These are phyloP conservation scores for Chlorella sorokiniana DNA, from an alignment of 139 green algal genomes.

Conservation along the genomic window DNA sequence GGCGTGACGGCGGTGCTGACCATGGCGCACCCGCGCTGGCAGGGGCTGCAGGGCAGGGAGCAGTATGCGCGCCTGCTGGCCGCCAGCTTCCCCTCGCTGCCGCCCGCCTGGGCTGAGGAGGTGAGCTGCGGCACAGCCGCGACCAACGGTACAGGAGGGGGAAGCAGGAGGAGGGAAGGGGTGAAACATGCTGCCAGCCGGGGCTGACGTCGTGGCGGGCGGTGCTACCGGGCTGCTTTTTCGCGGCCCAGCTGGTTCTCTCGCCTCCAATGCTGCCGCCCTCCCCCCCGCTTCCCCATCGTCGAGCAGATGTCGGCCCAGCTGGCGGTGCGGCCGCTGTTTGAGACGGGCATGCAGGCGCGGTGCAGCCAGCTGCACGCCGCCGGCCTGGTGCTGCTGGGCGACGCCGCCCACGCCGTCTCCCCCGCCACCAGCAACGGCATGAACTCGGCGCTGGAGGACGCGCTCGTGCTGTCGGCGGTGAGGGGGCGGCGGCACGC, in stretches of 20 bases:
- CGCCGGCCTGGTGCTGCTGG: constrained; percentile 4
- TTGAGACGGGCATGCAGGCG: constrained; percentile 20
- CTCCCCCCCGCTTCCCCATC: background rate
- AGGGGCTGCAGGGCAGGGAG: background rate
- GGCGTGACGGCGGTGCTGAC: constrained; percentile 9
- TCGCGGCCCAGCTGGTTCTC: background rate
- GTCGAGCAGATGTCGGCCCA: background rate
- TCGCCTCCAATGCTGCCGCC: background rate
- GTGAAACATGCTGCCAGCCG: background rate
- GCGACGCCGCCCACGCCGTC: constrained; percentile 7
- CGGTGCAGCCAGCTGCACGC: constrained; percentile 4
- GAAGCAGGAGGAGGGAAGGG: background rate
- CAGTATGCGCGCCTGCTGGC: background rate
- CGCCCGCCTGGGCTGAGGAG: background rate
- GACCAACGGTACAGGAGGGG: too few species aligned
- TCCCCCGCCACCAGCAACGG: constrained; percentile 2
- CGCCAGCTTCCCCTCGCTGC: background rate
- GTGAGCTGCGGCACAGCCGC: background rate
- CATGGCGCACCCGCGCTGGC: constrained; percentile 1
- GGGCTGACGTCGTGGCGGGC: background rate
- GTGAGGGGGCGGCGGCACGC: background rate
- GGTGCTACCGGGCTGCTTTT: background rate
- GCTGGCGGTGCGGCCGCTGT: constrained; percentile 7
- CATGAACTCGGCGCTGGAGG: constrained; percentile 18
- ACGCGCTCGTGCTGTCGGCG: constrained; percentile 2